A percentile compares a stretch with the other conserved stretches of the same genome.
phyloP scores from a whole-genome alignment of 1,284 basidiomycete genomes.

The Cystobasidium slooffiae region DNA sequence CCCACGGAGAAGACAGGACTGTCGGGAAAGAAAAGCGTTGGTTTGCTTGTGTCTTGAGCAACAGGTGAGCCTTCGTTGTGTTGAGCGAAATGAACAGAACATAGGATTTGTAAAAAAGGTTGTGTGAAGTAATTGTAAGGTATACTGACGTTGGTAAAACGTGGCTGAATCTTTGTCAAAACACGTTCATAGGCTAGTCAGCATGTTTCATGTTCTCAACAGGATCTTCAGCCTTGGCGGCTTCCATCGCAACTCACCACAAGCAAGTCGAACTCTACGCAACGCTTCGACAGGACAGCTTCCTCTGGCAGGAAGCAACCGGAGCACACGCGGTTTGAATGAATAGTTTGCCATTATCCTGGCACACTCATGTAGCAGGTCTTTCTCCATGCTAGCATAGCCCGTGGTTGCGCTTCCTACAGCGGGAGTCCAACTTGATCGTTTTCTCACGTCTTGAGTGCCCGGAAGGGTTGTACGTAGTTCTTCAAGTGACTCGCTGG shows the following conservation, averaged over 20 bases:
- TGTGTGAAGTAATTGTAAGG: background rate
- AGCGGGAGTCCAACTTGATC: background rate
- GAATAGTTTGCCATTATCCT: slow-evolving; percentile 1
- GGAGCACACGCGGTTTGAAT: slow-evolving; percentile 13
- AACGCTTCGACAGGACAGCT: background rate
- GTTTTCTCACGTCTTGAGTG: background rate
- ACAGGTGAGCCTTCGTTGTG: background rate
- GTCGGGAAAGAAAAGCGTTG: background rate
- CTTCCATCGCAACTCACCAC: slow-evolving; percentile 6
- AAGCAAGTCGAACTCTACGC: slow-evolving; percentile 31
- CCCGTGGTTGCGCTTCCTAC: background rate
- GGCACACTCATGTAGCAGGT: background rate
- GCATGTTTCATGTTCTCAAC: too few species aligned
- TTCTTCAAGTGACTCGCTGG: too few species aligned
- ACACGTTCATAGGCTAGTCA: background rate
- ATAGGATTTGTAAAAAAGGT: slow-evolving; percentile 12
- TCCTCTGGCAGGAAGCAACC: slow-evolving; percentile 25
- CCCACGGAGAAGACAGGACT: too few species aligned
- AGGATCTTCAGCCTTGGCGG: background rate
- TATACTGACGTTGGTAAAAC: background rate
- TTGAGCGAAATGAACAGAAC: slow-evolving; percentile 8
- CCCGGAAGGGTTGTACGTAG: too few species aligned
- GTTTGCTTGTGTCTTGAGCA: background rate
- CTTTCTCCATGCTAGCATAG: background rate
- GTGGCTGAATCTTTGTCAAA: slow-evolving; percentile 18